Conservation (phyloP, 768 basidiomycete genomes). For the Suillus cothurnatus region DNA sequence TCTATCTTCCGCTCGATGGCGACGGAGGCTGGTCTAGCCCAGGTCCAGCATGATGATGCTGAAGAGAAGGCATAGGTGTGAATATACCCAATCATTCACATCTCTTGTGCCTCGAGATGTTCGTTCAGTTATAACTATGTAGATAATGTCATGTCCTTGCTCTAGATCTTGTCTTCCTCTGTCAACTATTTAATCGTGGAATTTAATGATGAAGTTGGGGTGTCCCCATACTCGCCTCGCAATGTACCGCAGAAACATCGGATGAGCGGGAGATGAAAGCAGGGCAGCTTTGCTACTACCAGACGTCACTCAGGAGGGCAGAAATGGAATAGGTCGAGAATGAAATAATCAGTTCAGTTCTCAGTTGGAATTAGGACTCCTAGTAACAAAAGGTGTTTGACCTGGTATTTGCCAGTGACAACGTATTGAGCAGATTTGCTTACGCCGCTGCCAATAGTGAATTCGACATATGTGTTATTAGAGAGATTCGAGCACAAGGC, state of each 20-base stretch:
- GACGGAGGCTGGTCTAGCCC: conserved; percentile 58
- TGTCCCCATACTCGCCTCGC: background rate
- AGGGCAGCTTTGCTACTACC: background rate
- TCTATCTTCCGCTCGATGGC: conserved; percentile 67
- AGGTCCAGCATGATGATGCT: conserved; percentile 1
- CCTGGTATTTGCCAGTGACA: background rate
- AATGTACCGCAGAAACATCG: background rate
- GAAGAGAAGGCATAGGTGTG: background rate
- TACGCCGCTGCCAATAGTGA: background rate
- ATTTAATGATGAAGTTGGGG: background rate
- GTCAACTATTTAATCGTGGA: background rate
- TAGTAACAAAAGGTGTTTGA: background rate
- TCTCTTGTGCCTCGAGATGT: background rate
- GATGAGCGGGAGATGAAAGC: too few relatives aligned
- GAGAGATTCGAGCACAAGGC: too few relatives aligned
- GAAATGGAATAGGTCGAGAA: background rate
- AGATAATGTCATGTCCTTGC: background rate
- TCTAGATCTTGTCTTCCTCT: background rate
- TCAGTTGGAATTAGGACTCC: background rate
- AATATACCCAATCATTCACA: background rate
- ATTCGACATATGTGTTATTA: background rate
- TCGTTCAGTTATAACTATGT: background rate
- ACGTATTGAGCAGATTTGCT: background rate
- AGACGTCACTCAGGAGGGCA: background rate
- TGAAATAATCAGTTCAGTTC: background rate